Conservation (phyloP, 345 rosid species). For the Ceriops zippeliana region DNA sequence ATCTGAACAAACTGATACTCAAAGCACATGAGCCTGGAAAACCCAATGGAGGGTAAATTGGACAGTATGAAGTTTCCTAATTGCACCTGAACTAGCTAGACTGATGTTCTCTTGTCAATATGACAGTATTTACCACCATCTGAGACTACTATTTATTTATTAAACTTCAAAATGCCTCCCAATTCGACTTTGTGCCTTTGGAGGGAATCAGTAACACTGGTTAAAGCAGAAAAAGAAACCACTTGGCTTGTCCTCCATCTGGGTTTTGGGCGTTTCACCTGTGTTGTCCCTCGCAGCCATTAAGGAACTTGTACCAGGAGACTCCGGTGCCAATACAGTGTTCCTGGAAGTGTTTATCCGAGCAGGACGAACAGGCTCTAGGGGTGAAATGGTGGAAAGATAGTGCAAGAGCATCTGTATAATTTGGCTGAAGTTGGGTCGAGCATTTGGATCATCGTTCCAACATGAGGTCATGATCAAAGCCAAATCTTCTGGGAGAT, state of each 20-base stretch:
- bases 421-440: conserved; percentile 84
- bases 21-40: conserved; percentile 7
- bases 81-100: conserved; percentile 22
- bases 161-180: conserved; percentile 4
- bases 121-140: conserved; percentile 17
- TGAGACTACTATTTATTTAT: conserved; percentile 28
- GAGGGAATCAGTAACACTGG: conserved; percentile 54
- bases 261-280: conserved; percentile 41
- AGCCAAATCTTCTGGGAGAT: conserved; percentile 75
- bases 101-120: conserved; percentile 2
- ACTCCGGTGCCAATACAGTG: conserved; percentile 69
- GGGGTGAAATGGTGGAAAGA: conserved; percentile 57
- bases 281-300: conserved; percentile 57
- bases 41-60: conserved; percentile 2
- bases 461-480: conserved; percentile 88
- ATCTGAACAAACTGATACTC: conserved; percentile 9
- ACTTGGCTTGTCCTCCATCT: conserved; percentile 40
- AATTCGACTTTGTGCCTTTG: conserved; percentile 6
- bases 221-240: conserved; percentile 81
- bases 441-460: conserved; percentile 87
- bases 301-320: conserved; percentile 82
- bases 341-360: conserved; percentile 51
- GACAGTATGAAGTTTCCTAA: conserved; percentile 15
- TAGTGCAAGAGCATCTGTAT: conserved; percentile 75
- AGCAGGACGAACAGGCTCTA: conserved; percentile 51